Base-by-base conservation (phyloP, 192 early-diverging fungal genomes). In the Linnemannia zychae region DNA sequence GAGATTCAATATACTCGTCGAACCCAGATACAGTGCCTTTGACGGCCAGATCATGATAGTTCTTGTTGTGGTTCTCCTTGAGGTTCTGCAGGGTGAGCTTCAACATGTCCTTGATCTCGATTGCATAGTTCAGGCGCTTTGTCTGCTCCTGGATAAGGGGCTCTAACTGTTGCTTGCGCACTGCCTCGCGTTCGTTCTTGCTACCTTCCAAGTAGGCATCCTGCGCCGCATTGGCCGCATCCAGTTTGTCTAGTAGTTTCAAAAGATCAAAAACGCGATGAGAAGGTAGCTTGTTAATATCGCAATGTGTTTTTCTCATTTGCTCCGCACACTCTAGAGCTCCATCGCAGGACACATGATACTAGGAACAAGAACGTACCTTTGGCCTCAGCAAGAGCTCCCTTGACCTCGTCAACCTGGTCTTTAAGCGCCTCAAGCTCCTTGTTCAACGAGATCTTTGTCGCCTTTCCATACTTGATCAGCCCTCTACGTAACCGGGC, bases 1-100 rank as follows among this genome's bases (percentile, higher is more conserved):
- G 89, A 1, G 79, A 79, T 1, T 84, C 80, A 0, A 91, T 48
- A 48, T 93, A 96, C 31, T 92, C 91, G 18, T 93, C 91, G 67
- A 93, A 96, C 16, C 84, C 89, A 22, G 82, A 74, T 37, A 95
- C 88, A 0, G 95, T 91, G 31, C 78, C 75, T 40, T 92, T 89
- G 24, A 96, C 94, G 3, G 93, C 94, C 68, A 88, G 88, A 74
- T 96, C 95, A 74, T 94, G 92, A 78, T 90, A 95, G 75, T 96
- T 94, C 65, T 91, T 88, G 85, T 96, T 95, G 71, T 95, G 92
- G 66, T 91, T 90, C 7, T 77, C 85, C 72, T 93, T 93, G 72
- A 96, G 75, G 50, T 88, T 79, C 28, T 82, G 65, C 16, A 93
- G 67, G 65, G 88, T 90, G 1, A 38, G 72, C 16, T 82, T 50